Percentiles rank a stretch among this genome's conserved stretches.
Conservation (phyloP, 2,329 filamentous ascomycete genomes). For the Fusarium beomiforme region DNA sequence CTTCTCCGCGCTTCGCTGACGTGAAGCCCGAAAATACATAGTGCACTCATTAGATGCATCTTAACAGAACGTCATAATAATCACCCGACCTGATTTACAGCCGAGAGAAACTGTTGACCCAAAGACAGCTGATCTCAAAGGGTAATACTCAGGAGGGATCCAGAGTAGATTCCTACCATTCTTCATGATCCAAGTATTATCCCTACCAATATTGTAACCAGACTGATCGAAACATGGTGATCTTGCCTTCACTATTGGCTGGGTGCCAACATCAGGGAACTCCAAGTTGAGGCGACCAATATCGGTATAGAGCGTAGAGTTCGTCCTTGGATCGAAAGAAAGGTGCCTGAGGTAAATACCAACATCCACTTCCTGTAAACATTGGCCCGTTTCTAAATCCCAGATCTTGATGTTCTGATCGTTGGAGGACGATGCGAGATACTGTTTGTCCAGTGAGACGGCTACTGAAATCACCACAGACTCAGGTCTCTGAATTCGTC, state of each 20-base stretch:
- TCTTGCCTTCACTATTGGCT: accelerated
- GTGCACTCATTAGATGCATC: neutral
- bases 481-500: accelerated
- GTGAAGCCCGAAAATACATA: too few relatives aligned
- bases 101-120: neutral
- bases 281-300: accelerated
- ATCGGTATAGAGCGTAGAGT: accelerated
- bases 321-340: accelerated
- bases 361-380: accelerated
- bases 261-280: accelerated
- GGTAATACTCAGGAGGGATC: accelerated
- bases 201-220: accelerated
- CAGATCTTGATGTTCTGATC: accelerated
- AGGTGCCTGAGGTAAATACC: accelerated
- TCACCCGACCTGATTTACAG: accelerated
- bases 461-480: accelerated
- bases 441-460: accelerated
- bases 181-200: neutral
- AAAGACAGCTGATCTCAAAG: accelerated
- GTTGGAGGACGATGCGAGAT: accelerated
- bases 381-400: accelerated
- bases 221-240: accelerated
- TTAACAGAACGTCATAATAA: neutral
- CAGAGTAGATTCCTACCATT: accelerated
- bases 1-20: too few relatives aligned